Percentiles rank a stretch among this genome's conserved stretches.
phyloP scores from a whole-genome alignment of 805 yeast genomes.

The Wickerhamomyces kurtzmanii region DNA sequence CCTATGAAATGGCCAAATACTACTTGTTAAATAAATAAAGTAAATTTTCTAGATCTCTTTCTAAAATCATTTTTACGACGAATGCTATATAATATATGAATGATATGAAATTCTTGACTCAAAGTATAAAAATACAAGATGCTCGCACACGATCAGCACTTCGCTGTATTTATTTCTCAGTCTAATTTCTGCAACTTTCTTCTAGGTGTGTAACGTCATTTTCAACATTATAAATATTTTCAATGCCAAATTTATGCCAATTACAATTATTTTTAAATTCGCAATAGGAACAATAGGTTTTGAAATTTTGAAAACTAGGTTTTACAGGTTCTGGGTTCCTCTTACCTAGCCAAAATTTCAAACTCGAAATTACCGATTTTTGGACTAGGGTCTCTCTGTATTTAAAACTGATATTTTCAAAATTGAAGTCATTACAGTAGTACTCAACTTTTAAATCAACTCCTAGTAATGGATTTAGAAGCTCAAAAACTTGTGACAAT shows the following conservation, averaged over 20 bases:
- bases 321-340: slow-evolving; percentile 36
- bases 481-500: slow-evolving; percentile 32
- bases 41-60: too few species aligned
- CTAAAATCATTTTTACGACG: too few species aligned
- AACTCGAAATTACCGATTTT: slow-evolving; percentile 20
- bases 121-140: too few species aligned
- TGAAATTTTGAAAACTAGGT: slow-evolving; percentile 22
- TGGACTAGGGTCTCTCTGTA: slow-evolving; percentile 24
- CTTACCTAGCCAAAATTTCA: slow-evolving; percentile 50
- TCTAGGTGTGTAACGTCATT: too few species aligned
- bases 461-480: slow-evolving; percentile 25
- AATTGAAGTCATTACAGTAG: slow-evolving; percentile 32
- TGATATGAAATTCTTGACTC: too few species aligned
- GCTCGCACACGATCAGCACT: too few species aligned
- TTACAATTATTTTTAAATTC: slow-evolving; percentile 35
- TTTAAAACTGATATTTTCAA: slow-evolving; percentile 28
- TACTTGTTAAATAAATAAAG: slow-evolving; percentile 19
- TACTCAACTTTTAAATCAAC: slow-evolving; percentile 39
- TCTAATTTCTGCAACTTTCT: too few species aligned
- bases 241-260: slow-evolving; percentile 22
- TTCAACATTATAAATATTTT: slow-evolving; percentile 1
- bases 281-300: slow-evolving; percentile 41
- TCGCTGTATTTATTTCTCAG: too few species aligned
- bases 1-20: slow-evolving; percentile 90
- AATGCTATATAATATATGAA: too few species aligned